Evolutionary conservation across 2,329 filamentous ascomycete genomes (phyloP), one percentile per base, ranked within the genome.

Genomic region (Epichloe bromicola): DNA sequence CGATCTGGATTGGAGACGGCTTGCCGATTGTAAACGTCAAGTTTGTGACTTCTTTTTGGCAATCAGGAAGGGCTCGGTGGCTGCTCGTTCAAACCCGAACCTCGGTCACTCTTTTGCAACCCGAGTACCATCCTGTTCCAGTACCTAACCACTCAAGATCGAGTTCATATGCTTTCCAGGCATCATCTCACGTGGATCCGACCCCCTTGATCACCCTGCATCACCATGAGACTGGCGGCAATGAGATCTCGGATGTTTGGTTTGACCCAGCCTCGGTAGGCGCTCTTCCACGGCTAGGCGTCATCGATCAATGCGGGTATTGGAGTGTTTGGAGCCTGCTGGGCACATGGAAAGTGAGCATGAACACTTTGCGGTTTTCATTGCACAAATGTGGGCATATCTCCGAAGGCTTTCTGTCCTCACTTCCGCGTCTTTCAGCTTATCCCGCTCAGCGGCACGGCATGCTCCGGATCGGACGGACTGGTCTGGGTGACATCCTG

Each of bases 321-420:
- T 90, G 85, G 86, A 80, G 71, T 42, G 64, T 88, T 4, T 88
- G 83, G 80, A 74, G 85, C 54, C 67, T 85, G 23, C 56, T 58
- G 12, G 69, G 67, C 50, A 69, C 60, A 54, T 60, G 63, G 52
- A 55, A 65, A 17, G 60, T 63, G 11, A 60, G 64, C 20, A 63
- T 66, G 19, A 67, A 61, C 33, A 64, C 59, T 8, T 57, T 67
- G 34, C 67, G 58, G 11, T 60, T 66, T 17, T 62, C 61, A 7
- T 59, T 68, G 36, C 59, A 51, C 17, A 63, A 65, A 48, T 68
- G 67, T 49, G 77, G 77, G 2, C 70, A 74, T 48, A 69, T 76
- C 6, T 60, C 59, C 14, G 63, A 66, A 41, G 72, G 73, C 2
- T 34, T 70, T 19, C 48, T 70, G 37, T 54, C 58, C 5, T 58